These are phyloP conservation scores for Exophiala sideris DNA, from an alignment of 2,329 filamentous ascomycete genomes.

Conservation along the genomic window DNA sequence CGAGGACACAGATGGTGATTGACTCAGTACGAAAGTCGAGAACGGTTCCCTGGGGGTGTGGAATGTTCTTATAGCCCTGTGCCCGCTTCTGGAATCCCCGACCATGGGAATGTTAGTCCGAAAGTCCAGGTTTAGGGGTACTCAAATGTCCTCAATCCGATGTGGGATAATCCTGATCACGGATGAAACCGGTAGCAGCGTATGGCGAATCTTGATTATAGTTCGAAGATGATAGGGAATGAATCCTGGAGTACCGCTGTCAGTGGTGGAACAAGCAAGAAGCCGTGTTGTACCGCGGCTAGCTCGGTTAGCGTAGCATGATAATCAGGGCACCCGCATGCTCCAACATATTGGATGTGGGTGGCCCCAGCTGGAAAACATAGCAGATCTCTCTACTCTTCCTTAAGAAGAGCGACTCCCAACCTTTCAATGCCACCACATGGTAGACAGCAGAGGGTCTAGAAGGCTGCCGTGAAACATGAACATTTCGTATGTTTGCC, in stretches of 20 bases:
- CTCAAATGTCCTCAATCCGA: background rate
- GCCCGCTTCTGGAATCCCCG: background rate
- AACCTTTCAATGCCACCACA: too few relatives aligned
- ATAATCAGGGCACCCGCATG: slow-evolving; percentile 13
- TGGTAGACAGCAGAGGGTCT: too few relatives aligned
- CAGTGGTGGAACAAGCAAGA: slow-evolving; percentile 12
- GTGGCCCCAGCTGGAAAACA: too few relatives aligned
- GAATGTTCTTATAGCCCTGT: slow-evolving; percentile 16
- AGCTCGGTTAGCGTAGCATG: slow-evolving; percentile 25
- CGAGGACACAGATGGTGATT: background rate
- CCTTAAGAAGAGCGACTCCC: too few relatives aligned
- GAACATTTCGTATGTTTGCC: too few relatives aligned
- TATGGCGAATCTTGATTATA: slow-evolving; percentile 1
- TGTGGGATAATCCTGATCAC: slow-evolving; percentile 3
- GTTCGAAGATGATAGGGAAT: slow-evolving; percentile 9
- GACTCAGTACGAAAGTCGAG: background rate
- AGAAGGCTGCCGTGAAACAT: too few relatives aligned
- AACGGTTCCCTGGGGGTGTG: background rate
- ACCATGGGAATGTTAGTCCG: background rate
- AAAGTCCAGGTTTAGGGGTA: background rate
- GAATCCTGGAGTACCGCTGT: slow-evolving; percentile 9
- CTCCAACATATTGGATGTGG: background rate
- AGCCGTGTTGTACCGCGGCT: slow-evolving; percentile 12
- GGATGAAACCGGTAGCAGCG: slow-evolving; percentile 19
- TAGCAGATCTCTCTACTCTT: too few relatives aligned